Evolutionary conservation across 1,139 yeast species (phyloP), one percentile per base, ranked within the genome.

Genomic region (Saccharomyces pastorianus): DNA sequence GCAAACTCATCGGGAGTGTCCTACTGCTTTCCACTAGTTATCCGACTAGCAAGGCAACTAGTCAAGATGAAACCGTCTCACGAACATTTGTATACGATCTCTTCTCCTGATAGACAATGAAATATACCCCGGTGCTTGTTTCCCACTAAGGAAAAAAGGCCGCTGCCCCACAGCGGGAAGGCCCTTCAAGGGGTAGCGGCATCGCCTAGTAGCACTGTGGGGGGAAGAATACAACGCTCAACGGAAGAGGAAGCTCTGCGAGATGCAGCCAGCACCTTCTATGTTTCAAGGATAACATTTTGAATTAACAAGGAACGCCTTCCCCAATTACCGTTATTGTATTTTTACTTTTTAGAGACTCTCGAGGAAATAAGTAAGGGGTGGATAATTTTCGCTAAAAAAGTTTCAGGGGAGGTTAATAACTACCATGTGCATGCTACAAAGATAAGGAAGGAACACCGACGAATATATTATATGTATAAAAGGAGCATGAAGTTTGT

Each of bases 311-410:
- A 38, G 44, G 44, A 38, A 38, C 44, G n/a, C 44, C n/a, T 17
- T 38, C 26, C 6, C 13, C 11, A 38, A 20, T 38, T 38, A 38
- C 44, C 44, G 44, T 38, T 38, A 38, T 38, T 17, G 44, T 20
- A 38, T 20, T 38, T 38, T 38, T 20, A 38, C 44, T 38, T 38
- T 38, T 38, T 20, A 20, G 25, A 38, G 9, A 38, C 25, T 38
- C 44, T 38, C 44, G 44, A 38, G 44, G 44, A 38, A 38, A 38
- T 11, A 38, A 38, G 44, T 38, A 38, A 38, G 44, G 44, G 44
- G 44, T 38, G 25, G 44, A 38, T 23, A 17, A 38, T 17, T 23
- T 38, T 38, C 20, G 25, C 7, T 20, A 20, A 17, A 17, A 20
- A 38, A 38, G 44, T 17, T 38, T 38, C 44, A 38, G 44, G 44